These are phyloP conservation scores for Lithohypha guttulata DNA, from an alignment of 2,329 filamentous ascomycete genomes.

Conservation along the genomic window DNA sequence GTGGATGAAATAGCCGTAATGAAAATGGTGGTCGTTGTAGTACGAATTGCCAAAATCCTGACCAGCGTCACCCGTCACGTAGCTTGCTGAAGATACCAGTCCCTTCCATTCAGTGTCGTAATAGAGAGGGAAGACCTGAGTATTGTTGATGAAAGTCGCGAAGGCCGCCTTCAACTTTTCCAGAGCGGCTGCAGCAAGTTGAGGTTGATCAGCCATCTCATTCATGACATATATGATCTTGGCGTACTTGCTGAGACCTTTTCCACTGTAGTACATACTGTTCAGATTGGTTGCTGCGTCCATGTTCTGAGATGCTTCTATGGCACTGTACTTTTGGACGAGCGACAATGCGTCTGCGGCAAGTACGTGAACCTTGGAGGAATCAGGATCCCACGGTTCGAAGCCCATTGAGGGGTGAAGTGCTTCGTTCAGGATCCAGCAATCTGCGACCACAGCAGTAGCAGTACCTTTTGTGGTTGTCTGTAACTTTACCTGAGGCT, in stretches of 20 bases:
- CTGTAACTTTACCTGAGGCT: conserved; percentile 48
- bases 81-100: conserved; percentile 65
- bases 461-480: conserved; percentile 80
- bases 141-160: conserved; percentile 54
- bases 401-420: conserved; percentile 68
- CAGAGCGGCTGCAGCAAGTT: conserved; percentile 48
- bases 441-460: conserved; percentile 58
- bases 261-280: conserved; percentile 91
- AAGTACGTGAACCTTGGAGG: conserved; percentile 26
- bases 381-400: conserved; percentile 58
- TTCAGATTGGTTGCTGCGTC: conserved; percentile 60
- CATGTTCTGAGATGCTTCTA: conserved; percentile 69
- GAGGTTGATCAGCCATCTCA: conserved; percentile 50
- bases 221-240: conserved; percentile 54
- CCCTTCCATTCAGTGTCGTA: conserved; percentile 62
- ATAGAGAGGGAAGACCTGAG: conserved; percentile 50
- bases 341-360: conserved; percentile 43
- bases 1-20: conserved; percentile 77
- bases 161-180: conserved; percentile 56
- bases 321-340: conserved; percentile 53
- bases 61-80: conserved; percentile 55
- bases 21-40: conserved; percentile 56
- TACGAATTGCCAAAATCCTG: conserved; percentile 83
- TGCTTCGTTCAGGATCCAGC: conserved; percentile 71
- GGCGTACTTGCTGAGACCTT: conserved; percentile 70